Base-by-base conservation (phyloP, 2,329 filamentous ascomycete species). In the Talaromyces sp. region DNA sequence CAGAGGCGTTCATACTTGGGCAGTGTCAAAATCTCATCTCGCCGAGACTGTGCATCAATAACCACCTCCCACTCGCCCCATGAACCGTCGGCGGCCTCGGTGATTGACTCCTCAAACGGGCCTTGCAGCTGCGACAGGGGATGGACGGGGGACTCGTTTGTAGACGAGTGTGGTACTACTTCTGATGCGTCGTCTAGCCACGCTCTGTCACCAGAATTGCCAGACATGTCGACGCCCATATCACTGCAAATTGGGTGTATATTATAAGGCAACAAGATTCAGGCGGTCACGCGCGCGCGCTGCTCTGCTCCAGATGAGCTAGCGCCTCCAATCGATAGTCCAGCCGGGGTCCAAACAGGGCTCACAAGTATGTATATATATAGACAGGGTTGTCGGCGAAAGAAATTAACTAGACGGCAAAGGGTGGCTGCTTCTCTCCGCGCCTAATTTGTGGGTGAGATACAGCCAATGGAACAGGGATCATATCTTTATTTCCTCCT, bases 1-100 rank as follows among this genome's bases (percentile, higher is more conserved):
- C 91, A 89, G 13, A 91, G 84, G 15, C 87, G 84, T 62, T 90
- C 89, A 63, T 88, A 87, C 62, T 87, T 83, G 42, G 83, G 81
- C 65, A 86, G 85, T 63, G 90, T 87, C 51, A 96, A 80, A 30
- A 95, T 81, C 70, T 81, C 80, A 66, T 86, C 87, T 65, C 87
- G 86, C 66, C 89, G 84, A 8, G 73, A 68, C 58, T 75, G 71
- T 9, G 76, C 72, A 65, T 80, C 75, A 25, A 77, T 65, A 2
- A 73, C 65, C 15, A 77, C 70, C 5, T 72, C 63, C 66, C 72
- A 69, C 13, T 74, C 64, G 32, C 60, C 64, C 10, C 63, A 60
- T 9, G 65, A 56, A 17, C 63, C 65, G 36, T 71, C 62, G 25
- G 67, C 65, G 11, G 76, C 71, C 64, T 80, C 77, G 17, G 73